Evolutionary conservation across 2,329 filamentous ascomycete genomes (phyloP).

Genomic region (Xylariaceae sp.): DNA sequence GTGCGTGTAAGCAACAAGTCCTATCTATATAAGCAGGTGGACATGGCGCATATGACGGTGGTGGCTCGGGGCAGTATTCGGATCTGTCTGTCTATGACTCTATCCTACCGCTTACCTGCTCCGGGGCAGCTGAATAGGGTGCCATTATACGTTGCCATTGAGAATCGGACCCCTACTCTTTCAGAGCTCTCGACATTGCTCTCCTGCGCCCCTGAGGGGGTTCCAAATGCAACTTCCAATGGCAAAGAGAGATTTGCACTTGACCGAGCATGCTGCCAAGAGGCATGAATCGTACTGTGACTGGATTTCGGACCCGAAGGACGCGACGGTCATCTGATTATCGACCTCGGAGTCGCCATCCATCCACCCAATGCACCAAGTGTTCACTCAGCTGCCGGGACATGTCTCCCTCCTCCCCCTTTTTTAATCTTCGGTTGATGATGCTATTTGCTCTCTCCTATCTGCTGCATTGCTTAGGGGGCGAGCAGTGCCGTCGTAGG

Average conservation of each 20-base stretch:
- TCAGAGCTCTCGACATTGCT: background rate
- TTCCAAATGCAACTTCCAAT: background rate
- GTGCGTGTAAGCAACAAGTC: background rate
- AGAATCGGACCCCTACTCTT: background rate
- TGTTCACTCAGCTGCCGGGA: conserved; percentile 14
- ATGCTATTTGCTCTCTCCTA: background rate
- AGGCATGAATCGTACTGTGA: conserved; percentile 2
- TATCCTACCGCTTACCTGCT: background rate
- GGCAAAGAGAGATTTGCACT: conserved; percentile 1
- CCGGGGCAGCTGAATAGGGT: conserved; percentile 3
- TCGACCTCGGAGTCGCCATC: conserved; percentile 11
- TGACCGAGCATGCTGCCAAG: conserved; percentile 16
- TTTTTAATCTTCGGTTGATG: background rate
- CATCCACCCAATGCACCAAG: conserved; percentile 10
- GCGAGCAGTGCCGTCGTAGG: background rate
- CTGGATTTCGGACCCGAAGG: conserved; percentile 17
- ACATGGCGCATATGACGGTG: background rate
- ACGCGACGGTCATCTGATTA: conserved; percentile 1
- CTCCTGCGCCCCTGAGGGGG: background rate
- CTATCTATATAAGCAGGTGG: conserved; percentile 1
- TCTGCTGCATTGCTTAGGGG: conserved; percentile 1
- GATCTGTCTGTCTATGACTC: background rate
- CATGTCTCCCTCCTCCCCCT: background rate
- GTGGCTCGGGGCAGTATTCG: background rate
- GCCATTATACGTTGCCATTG: conserved; percentile 3